Evolutionary conservation across 192 early-diverging fungal genomes (phyloP).

Genomic region (Entophlyctis helioformis): DNA sequence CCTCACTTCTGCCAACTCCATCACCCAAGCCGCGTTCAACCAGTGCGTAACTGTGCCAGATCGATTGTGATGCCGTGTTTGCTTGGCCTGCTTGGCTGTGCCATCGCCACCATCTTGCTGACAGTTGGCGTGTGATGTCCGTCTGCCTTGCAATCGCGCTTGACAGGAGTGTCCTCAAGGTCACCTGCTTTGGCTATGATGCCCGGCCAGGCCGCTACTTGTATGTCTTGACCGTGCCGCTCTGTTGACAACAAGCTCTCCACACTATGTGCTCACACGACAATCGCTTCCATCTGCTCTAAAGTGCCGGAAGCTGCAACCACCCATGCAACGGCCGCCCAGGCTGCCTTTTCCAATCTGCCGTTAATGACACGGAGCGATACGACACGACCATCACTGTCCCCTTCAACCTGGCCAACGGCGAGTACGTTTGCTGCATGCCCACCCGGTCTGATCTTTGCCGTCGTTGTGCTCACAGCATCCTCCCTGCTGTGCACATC

Average conservation of each 20-base stretch:
- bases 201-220: background rate
- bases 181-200: conserved; percentile 11
- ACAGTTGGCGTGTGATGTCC: too few relatives aligned
- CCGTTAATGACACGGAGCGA: conserved; percentile 1
- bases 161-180: conserved; percentile 6
- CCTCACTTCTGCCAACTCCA: background rate
- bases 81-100: too few relatives aligned
- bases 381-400: conserved; percentile 10
- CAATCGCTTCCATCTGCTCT: too few relatives aligned
- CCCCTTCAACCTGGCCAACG: conserved; percentile 6
- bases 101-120: too few relatives aligned
- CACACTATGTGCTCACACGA: too few relatives aligned
- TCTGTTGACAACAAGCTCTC: too few relatives aligned
- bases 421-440: background rate
- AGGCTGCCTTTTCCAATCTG: background rate
- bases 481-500: background rate
- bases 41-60: background rate
- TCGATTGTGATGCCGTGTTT: too few relatives aligned
- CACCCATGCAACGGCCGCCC: conserved; percentile 9
- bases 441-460: background rate
- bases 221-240: too few relatives aligned
- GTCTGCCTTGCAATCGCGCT: too few relatives aligned
- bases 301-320: conserved; percentile 5
- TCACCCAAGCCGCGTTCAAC: background rate
- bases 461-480: background rate